Evolutionary conservation across 2,329 filamentous ascomycete genomes (phyloP).

Genomic region (Penicillium nordicum): DNA sequence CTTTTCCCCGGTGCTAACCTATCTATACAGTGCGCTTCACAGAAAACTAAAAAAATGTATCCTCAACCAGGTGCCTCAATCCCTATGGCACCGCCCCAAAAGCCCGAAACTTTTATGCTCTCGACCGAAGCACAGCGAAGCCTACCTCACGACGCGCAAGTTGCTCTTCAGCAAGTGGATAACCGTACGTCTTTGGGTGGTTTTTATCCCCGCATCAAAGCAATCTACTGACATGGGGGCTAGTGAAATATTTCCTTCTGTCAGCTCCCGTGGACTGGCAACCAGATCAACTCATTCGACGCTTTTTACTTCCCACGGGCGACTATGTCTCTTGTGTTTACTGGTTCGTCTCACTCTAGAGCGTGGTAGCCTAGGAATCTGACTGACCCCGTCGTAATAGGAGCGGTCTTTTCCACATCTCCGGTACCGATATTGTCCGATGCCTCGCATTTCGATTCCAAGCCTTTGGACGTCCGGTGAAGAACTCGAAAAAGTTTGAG

Average conservation of each 20-base stretch:
- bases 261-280: conserved; percentile 98
- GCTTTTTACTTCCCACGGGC: conserved; percentile 91
- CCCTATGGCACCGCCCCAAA: conserved; percentile 86
- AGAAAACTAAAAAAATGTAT: conserved; percentile 57
- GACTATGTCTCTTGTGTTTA: conserved; percentile 98
- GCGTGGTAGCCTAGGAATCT: conserved; percentile 7
- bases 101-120: conserved; percentile 98
- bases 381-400: conserved; percentile 40
- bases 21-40: conserved; percentile 10
- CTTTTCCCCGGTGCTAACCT: conserved; percentile 23
- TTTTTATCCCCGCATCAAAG: neutral
- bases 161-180: conserved; percentile 96
- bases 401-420: conserved; percentile 99
- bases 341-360: conserved; percentile 57
- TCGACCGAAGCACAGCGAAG: conserved; percentile 96
- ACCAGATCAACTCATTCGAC: conserved; percentile 90
- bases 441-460: conserved; percentile 98
- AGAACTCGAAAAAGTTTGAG: conserved; percentile 99
- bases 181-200: conserved; percentile 65
- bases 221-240: conserved; percentile 10
- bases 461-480: conserved; percentile 94
- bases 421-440: conserved; percentile 96
- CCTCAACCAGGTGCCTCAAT: conserved; percentile 75
- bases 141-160: conserved; percentile 91
- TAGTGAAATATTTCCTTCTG: conserved; percentile 99